Evolutionary conservation across 2,329 filamentous ascomycete genomes (phyloP).

Genomic region (Pseudocercospora macadamiae): DNA sequence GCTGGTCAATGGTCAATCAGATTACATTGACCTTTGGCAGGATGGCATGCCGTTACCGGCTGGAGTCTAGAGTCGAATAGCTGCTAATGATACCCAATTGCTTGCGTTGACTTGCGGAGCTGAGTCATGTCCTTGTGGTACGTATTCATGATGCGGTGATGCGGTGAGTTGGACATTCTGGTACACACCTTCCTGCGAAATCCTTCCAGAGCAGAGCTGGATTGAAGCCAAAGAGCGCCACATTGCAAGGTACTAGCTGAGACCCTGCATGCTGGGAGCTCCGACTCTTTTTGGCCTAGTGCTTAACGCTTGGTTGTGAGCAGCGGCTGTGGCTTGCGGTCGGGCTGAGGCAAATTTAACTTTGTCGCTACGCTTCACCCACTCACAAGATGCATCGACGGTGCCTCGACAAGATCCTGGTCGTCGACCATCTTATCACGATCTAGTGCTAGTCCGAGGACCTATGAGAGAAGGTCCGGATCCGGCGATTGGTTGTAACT

Average conservation of each 20-base stretch:
- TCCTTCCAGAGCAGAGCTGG: background rate
- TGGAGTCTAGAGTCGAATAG: background rate
- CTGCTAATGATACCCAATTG: background rate
- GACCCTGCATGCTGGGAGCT: background rate
- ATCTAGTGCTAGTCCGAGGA: too few species aligned
- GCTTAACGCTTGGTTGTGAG: background rate
- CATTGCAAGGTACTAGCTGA: background rate
- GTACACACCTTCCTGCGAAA: background rate
- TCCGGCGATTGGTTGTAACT: too few species aligned
- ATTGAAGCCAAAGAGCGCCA: background rate
- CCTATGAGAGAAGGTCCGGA: too few species aligned
- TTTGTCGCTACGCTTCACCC: background rate
- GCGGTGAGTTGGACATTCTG: background rate
- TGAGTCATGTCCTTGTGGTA: background rate
- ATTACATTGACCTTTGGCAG: slow-evolving; percentile 30
- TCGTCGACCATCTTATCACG: too few species aligned
- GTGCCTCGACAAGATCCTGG: too few species aligned
- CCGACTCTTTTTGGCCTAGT: background rate
- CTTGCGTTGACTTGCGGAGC: background rate
- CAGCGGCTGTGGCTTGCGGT: background rate
- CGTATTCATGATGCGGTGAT: background rate
- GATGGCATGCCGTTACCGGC: background rate
- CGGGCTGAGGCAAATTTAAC: background rate
- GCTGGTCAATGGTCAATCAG: slow-evolving; percentile 42
- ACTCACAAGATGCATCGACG: too few species aligned